Conservation (phyloP, 441 rosid genomes). For the Erodium texanum region DNA sequence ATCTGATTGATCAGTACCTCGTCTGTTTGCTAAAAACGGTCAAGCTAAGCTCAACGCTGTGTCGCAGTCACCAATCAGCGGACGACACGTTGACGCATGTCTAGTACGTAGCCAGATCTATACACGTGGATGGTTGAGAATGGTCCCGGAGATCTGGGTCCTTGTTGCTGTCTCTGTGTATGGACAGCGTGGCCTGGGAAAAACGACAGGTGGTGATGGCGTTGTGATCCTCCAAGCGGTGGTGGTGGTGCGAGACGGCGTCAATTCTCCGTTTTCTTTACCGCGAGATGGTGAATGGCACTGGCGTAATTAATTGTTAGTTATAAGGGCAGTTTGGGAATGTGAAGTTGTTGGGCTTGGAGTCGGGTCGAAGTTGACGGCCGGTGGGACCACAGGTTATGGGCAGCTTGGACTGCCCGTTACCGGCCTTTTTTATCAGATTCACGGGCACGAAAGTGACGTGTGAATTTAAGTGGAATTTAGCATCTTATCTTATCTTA, state of each 20-base stretch:
- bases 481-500: neutral
- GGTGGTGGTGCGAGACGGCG: neutral
- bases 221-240: neutral
- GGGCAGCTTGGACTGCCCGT: neutral
- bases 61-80: neutral
- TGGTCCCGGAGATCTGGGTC: neutral
- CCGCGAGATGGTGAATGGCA: neutral
- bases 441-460: neutral
- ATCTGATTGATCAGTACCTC: too few species aligned
- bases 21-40: neutral
- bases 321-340: neutral
- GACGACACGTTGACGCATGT: neutral
- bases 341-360: neutral
- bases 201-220: neutral
- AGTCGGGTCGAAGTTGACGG: slow-evolving; percentile 22
- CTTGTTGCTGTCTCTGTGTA: neutral
- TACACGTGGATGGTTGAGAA: neutral
- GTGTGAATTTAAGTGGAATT: neutral
- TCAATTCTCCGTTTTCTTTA: too few species aligned
- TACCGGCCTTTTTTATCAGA: neutral
- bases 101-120: neutral
- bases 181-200: too few species aligned
- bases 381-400: neutral
- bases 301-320: neutral
- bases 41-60: neutral